A percentile compares a stretch with the other conserved stretches of the same genome.
These are phyloP conservation scores for Cladophialophora exuberans DNA, from an alignment of 2,329 filamentous ascomycete genomes.

Conservation along the genomic window DNA sequence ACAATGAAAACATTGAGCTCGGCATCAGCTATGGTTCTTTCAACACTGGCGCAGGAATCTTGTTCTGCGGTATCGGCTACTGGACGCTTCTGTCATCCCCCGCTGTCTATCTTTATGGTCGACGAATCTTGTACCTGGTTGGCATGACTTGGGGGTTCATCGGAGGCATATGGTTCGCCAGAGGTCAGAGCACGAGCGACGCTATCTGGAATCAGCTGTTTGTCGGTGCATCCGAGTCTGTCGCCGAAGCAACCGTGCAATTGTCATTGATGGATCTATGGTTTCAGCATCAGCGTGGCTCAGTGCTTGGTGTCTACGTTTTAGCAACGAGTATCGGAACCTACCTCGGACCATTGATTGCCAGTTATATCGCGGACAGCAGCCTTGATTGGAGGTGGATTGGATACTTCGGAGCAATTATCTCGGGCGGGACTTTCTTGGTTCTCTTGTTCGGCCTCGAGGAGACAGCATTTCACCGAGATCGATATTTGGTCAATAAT, in stretches of 20 bases:
- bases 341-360: slow-evolving; percentile 58
- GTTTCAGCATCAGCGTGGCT: slow-evolving; percentile 61
- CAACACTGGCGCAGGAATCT: slow-evolving; percentile 61
- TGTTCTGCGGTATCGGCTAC: slow-evolving; percentile 61
- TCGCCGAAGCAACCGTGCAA: slow-evolving; percentile 60
- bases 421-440: slow-evolving; percentile 52
- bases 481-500: slow-evolving; percentile 25
- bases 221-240: slow-evolving; percentile 60
- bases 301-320: slow-evolving; percentile 59
- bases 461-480: slow-evolving; percentile 46
- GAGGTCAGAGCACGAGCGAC: slow-evolving; percentile 47
- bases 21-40: slow-evolving; percentile 57
- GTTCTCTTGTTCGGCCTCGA: slow-evolving; percentile 58
- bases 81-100: slow-evolving; percentile 59
- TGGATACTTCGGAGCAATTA: slow-evolving; percentile 55
- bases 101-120: slow-evolving; percentile 58
- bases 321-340: slow-evolving; percentile 60
- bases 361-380: slow-evolving; percentile 54
- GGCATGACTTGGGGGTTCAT: slow-evolving; percentile 54
- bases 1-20: slow-evolving; percentile 54
- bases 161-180: slow-evolving; percentile 59
- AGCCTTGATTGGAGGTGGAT: slow-evolving; percentile 59
- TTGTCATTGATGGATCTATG: slow-evolving; percentile 62
- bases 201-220: slow-evolving; percentile 61
- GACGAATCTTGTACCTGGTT: slow-evolving; percentile 58